Conservation (phyloP, 352 stramenopile species). For the Phytophthora fragariaefolia region DNA sequence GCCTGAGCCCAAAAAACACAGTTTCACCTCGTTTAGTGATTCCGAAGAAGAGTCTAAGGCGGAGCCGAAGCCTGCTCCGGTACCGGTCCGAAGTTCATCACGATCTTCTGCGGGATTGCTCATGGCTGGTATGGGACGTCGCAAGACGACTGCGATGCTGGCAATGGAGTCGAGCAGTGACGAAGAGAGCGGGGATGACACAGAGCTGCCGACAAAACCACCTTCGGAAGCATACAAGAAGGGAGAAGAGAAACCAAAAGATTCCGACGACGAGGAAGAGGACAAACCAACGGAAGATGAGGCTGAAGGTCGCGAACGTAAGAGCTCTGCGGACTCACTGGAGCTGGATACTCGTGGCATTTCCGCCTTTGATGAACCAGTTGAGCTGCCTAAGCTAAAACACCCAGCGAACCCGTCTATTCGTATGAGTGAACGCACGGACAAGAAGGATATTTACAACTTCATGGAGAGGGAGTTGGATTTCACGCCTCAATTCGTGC, state of each 20-base stretch:
- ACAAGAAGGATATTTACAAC: slow-evolving; percentile 88
- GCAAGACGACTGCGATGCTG: slow-evolving; percentile 74
- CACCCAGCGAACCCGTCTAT: slow-evolving; percentile 43
- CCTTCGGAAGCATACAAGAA: slow-evolving; percentile 45
- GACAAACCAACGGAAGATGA: slow-evolving; percentile 35
- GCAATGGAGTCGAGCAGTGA: slow-evolving; percentile 85
- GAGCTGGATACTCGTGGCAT: slow-evolving; percentile 85
- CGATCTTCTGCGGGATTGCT: slow-evolving; percentile 50
- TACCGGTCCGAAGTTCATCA: slow-evolving; percentile 49
- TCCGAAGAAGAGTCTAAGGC: slow-evolving; percentile 85
- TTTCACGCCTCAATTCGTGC: slow-evolving; percentile 87
- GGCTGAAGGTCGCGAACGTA: slow-evolving; percentile 45
- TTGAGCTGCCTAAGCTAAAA: slow-evolving; percentile 40
- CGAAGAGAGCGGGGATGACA: slow-evolving; percentile 62
- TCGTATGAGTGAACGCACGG: slow-evolving; percentile 52
- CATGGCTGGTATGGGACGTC: slow-evolving; percentile 67
- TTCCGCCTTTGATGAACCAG: slow-evolving; percentile 71
- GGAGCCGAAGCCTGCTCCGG: slow-evolving; percentile 58
- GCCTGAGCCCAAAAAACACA: slow-evolving; percentile 64
- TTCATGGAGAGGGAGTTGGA: slow-evolving; percentile 88
- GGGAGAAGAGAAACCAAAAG: slow-evolving; percentile 36
- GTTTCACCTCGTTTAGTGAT: slow-evolving; percentile 89
- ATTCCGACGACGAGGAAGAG: slow-evolving; percentile 36
- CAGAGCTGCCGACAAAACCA: slow-evolving; percentile 63
- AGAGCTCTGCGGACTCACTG: slow-evolving; percentile 82